Evolutionary conservation across 495 filamentous ascomycete species (phyloP), one percentile per base, ranked within the genome.

Genomic region (Pyrenopolyporus hunteri): DNA sequence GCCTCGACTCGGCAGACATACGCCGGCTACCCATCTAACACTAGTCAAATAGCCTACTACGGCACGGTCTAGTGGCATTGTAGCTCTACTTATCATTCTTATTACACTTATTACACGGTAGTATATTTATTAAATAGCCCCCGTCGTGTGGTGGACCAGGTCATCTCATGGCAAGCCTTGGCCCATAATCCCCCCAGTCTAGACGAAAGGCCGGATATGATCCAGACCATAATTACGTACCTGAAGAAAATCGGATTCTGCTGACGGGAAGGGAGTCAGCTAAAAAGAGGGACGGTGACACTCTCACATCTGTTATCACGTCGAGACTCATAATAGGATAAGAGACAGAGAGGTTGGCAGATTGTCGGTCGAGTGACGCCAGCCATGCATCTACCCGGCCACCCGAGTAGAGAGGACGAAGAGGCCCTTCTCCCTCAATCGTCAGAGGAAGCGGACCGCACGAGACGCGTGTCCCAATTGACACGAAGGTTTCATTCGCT

Each of bases 341-440:
- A n/a, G n/a, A n/a, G n/a, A n/a, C n/a, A n/a, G n/a, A n/a, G n/a
- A n/a, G 31, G 33, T 32, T 32, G 10, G 26, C 14, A 17, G 7
- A 31, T n/a, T 1, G 14, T 65, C 48, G 48, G 35, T 40, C 25
- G 56, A 32, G 56, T 59, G 56, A 51, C 50, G 45, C 47, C 44
- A 19, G 31, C 51, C 26, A 69, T 69, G 63, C 47, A 69, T 56
- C 42, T 52, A n/a, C 3, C 40, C 17, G 52, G 39, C 23, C 60
- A 45, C 10, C 45, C 44, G 6, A 20, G 17, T 28, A 42, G 53
- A 19, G 64, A 68, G 50, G 68, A 68, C 28, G 64, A 70, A 43
- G 68, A 70, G 31, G 22, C 64, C 1, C 56, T 70, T 17, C 68
- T 70, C 28, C 61, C 65, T n/a, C 40, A 29, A 22, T 39, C 50